phyloP scores from a whole-genome alignment of 2,329 filamentous ascomycete species.

The Cryphonectria parasitica region DNA sequence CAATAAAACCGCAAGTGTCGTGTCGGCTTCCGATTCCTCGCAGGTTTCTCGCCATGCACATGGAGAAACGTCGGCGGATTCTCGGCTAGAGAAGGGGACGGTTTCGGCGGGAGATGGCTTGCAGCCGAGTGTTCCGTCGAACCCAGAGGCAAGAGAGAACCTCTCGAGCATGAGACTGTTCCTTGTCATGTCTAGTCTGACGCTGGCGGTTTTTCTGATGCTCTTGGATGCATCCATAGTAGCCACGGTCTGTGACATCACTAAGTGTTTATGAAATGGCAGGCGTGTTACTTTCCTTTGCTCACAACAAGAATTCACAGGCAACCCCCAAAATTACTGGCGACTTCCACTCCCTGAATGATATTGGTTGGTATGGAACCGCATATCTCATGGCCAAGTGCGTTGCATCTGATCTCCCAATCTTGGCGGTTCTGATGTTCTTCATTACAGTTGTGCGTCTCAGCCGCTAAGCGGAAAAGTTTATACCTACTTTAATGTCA shows the following conservation, averaged over 20 bases:
- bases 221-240: slow-evolving; percentile 1
- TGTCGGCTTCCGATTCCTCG: too few relatives aligned
- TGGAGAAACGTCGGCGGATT: background rate
- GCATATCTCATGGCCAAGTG: background rate
- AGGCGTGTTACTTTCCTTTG: too few relatives aligned
- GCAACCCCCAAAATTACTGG: background rate
- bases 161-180: background rate
- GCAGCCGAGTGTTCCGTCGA: background rate
- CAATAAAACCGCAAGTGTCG: too few relatives aligned
- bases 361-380: slow-evolving; percentile 4
- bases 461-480: background rate
- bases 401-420: too few relatives aligned
- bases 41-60: too few relatives aligned
- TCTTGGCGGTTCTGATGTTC: too few relatives aligned
- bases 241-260: background rate
- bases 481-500: background rate
- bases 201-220: slow-evolving; percentile 3
- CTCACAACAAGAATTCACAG: background rate
- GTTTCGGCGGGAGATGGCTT: background rate
- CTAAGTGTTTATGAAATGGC: too few relatives aligned
- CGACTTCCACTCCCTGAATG: background rate
- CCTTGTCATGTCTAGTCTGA: background rate
- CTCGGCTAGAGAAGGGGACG: background rate
- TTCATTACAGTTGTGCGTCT: too few relatives aligned
- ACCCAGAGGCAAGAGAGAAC: background rate